phyloP scores from a whole-genome alignment of 73 alveolate genomes.

The Paramecium tetraurelia region DNA sequence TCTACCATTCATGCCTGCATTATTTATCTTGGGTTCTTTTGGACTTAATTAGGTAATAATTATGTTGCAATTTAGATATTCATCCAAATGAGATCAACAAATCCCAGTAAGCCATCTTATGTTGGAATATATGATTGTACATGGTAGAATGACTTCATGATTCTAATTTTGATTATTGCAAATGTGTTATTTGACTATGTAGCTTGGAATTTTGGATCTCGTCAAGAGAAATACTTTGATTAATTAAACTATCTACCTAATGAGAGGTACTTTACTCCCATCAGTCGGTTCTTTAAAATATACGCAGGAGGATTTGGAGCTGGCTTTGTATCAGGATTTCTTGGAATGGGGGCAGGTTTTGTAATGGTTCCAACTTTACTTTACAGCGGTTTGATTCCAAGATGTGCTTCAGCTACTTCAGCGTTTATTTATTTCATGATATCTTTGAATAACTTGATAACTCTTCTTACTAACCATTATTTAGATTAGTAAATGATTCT shows the following conservation, averaged over 20 bases:
- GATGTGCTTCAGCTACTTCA: conserved; percentile 35
- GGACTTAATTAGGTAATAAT: background rate
- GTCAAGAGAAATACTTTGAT: background rate
- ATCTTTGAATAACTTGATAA: background rate
- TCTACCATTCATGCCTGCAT: background rate
- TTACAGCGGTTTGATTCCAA: background rate
- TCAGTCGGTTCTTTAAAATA: background rate
- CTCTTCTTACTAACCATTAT: background rate
- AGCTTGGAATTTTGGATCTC: background rate
- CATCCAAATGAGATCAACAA: background rate
- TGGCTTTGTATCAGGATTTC: conserved; percentile 32
- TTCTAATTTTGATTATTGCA: background rate
- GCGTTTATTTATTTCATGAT: conserved; percentile 28
- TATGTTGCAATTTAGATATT: background rate
- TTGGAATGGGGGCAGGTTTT: conserved; percentile 47
- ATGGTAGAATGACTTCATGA: background rate
- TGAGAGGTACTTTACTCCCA: conserved; percentile 34
- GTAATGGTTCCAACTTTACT: conserved; percentile 35
- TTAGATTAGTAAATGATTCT: background rate
- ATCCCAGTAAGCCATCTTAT: background rate
- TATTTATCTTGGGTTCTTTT: background rate
- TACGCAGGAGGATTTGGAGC: conserved; percentile 53
- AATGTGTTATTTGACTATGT: background rate
- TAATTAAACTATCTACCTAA: background rate
- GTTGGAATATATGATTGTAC: background rate